A percentile compares a stretch with the other conserved stretches of the same genome.
These are phyloP conservation scores for Fusarium anguioides DNA, from an alignment of 2,329 filamentous ascomycete genomes.

Conservation along the genomic window DNA sequence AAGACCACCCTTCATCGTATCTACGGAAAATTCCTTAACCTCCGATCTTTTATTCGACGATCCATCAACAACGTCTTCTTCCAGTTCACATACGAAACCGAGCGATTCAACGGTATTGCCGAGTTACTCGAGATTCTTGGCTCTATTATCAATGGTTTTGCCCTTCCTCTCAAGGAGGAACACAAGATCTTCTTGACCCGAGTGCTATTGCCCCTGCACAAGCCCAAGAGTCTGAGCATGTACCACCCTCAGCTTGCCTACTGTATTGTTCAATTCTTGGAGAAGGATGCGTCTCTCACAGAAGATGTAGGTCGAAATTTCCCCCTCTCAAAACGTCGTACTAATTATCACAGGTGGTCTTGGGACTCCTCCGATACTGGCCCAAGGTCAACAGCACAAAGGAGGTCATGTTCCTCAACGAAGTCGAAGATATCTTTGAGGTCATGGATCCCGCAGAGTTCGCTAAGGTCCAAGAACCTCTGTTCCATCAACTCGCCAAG, in stretches of 20 bases:
- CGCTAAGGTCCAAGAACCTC: conserved; percentile 95
- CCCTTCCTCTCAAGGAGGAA: conserved; percentile 95
- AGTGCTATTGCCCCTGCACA: conserved; percentile 92
- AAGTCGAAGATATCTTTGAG: conserved; percentile 99
- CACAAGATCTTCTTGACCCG: conserved; percentile 98
- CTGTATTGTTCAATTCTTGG: conserved; percentile 98
- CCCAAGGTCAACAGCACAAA: conserved; percentile 99
- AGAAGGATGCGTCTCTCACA: conserved; percentile 96
- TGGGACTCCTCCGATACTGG: conserved; percentile 96
- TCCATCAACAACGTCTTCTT: conserved; percentile 99
- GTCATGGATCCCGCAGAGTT: conserved; percentile 99
- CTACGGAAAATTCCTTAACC: conserved; percentile 98
- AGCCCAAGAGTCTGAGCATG: conserved; percentile 99
- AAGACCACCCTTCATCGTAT: conserved; percentile 98
- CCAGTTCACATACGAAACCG: conserved; percentile 98
- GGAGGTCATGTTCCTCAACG: conserved; percentile 99
- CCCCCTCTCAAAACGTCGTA: neutral
- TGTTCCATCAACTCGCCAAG: conserved; percentile 97
- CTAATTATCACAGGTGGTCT: conserved; percentile 75
- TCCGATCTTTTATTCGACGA: conserved; percentile 94
- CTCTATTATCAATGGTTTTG: conserved; percentile 99
- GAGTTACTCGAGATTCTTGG: conserved; percentile 96
- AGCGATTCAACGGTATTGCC: conserved; percentile 97
- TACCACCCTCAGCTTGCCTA: conserved; percentile 98
- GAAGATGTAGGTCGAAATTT: conserved; percentile 76